phyloP scores from a whole-genome alignment of 805 yeast genomes.

The Debaryomyces prosopidis region DNA sequence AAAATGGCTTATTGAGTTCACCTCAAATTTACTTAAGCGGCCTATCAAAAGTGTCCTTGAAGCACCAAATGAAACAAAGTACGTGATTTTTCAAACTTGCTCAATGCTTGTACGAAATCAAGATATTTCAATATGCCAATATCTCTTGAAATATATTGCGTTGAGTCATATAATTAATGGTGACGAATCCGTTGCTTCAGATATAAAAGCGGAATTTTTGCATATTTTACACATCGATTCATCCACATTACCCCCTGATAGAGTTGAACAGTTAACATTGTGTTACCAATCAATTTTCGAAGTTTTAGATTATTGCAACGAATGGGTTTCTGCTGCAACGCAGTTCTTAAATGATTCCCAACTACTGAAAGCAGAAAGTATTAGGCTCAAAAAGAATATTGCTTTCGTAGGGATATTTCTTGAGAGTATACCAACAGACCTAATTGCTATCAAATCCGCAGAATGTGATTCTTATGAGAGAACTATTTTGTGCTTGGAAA shows the following conservation, averaged over 20 bases:
- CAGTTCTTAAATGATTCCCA: slow-evolving; percentile 27
- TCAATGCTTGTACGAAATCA: slow-evolving; percentile 66
- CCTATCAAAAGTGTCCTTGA: slow-evolving; percentile 17
- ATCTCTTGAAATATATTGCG: slow-evolving; percentile 74
- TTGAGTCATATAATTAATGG: slow-evolving; percentile 60
- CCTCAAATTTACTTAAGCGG: slow-evolving; percentile 63
- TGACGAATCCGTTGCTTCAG: slow-evolving; percentile 35
- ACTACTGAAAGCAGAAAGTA: slow-evolving; percentile 17
- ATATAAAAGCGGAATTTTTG: slow-evolving; percentile 59
- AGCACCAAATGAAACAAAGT: slow-evolving; percentile 15
- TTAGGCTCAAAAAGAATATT: slow-evolving; percentile 25
- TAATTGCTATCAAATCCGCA: slow-evolving; percentile 75
- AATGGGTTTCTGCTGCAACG: slow-evolving; percentile 59
- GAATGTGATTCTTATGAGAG: slow-evolving; percentile 86
- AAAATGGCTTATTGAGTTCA: slow-evolving; percentile 71
- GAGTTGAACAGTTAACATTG: slow-evolving; percentile 56
- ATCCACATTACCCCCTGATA: slow-evolving; percentile 47
- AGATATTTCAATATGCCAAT: slow-evolving; percentile 67
- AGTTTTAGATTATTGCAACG: slow-evolving; percentile 78
- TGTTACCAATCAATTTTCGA: slow-evolving; percentile 76
- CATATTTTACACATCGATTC: slow-evolving; percentile 53
- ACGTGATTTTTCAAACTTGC: slow-evolving; percentile 58
- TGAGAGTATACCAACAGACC: slow-evolving; percentile 57
- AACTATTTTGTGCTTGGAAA: slow-evolving; percentile 82
- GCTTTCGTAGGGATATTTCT: slow-evolving; percentile 48